Base-by-base conservation (phyloP, 2,329 filamentous ascomycete species). In the Magnaporthiopsis rhizophila region DNA sequence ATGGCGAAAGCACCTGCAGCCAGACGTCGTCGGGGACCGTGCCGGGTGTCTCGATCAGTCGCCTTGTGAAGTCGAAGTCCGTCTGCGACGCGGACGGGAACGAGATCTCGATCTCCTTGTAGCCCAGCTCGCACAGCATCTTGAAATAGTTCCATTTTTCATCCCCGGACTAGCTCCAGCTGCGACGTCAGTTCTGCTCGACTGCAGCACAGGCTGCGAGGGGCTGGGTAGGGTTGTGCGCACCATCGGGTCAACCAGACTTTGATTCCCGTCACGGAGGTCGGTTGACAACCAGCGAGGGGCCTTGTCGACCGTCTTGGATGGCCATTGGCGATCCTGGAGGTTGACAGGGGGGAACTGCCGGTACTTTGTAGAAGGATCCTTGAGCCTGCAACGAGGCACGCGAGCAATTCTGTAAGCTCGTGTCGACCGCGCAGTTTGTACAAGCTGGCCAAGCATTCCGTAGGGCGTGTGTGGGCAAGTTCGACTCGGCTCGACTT, bases 91-190 rank as follows among this genome's bases (percentile, higher is more conserved):
- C 92, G 0, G 92, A 96, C 62, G 94, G 94, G 78, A 97, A 98
- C 5, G 93, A 95, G 26, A 97, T 89, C 75, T 98, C 94, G 69
- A 98, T 97, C 79, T 98, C 94, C 79, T 97, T 98, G 83, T 96
- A 98, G 70, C 95, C 94, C 62, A 97, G 83, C 67, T 94, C 87
- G 72, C 89, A 86, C 64, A 98, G 86, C 92, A 96, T 96, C 78
- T 93, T 88, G 82, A 98, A 98, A 83, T 93, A 98, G 67, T 83
- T 82, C 86, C 90, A 95, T 80, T 98, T 98, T 81, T 97, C 92
- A 61, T 97, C 91, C 69, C 92, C 92, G 73, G 92, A 95, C 91
- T 95, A 53, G 45, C 45, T 11, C 45, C 45, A 53, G 21, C 45
- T 53, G 45, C 45, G 8, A 24, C 8, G 45, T 53, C 45, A 53